Conservation (phyloP, 768 basidiomycete species). For the Leccinum aurantiacum region DNA sequence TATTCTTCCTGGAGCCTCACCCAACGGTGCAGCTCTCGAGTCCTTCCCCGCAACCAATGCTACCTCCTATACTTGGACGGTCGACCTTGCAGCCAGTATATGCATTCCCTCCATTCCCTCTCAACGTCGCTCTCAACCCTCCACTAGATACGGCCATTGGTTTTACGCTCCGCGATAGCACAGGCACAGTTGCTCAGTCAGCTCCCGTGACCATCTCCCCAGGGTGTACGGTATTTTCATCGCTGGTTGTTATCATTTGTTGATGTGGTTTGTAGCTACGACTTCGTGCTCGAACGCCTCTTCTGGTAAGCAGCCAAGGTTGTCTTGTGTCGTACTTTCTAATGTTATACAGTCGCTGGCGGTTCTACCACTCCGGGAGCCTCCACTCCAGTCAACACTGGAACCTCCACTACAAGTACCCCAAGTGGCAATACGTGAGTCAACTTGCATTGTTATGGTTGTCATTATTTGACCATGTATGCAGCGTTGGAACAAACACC, state of each 20-base stretch:
- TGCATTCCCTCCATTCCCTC: neutral
- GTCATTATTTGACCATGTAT: conserved; percentile 7
- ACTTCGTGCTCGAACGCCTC: conserved; percentile 35
- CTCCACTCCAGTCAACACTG: neutral
- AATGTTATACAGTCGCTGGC: conserved; percentile 22
- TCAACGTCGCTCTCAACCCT: neutral
- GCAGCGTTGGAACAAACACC: neutral
- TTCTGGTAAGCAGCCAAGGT: conserved; percentile 23
- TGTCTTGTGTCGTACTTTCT: conserved; percentile 12
- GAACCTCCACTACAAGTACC: neutral
- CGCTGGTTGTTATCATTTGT: neutral
- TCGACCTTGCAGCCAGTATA: conserved; percentile 48
- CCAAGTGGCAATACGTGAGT: conserved; percentile 20
- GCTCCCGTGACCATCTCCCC: conserved; percentile 50
- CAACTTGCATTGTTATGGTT: neutral
- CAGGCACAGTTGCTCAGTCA: conserved; percentile 49
- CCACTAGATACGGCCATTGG: conserved; percentile 51
- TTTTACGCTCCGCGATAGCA: conserved; percentile 59
- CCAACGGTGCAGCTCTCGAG: conserved; percentile 44
- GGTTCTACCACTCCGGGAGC: conserved; percentile 23
- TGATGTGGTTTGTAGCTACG: conserved; percentile 31
- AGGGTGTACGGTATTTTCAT: conserved; percentile 45
- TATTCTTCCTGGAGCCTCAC: conserved; percentile 51
- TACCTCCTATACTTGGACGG: conserved; percentile 53
- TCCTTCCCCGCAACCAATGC: conserved; percentile 42